Evolutionary conservation across 768 basidiomycete genomes (phyloP).

Genomic region (Auriculariales sp.): DNA sequence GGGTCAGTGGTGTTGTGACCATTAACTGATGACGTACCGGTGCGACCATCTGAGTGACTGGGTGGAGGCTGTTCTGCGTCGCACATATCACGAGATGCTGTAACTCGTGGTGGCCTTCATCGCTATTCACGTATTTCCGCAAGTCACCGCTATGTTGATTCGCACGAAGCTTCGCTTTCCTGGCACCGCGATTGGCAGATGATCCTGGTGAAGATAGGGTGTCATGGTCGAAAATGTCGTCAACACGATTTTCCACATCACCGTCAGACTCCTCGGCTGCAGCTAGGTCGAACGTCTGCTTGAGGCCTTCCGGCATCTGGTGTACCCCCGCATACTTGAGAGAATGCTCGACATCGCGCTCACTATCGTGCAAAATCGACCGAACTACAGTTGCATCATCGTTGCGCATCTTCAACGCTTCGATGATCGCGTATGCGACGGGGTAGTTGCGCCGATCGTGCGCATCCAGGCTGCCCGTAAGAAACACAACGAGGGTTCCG

Average conservation of each 20-base stretch:
- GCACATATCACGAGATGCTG: not conserved
- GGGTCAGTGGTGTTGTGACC: no score
- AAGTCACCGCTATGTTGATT: no score
- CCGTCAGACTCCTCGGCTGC: not conserved
- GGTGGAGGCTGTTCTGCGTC: not conserved
- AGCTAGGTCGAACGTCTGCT: no score
- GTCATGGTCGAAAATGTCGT: not conserved
- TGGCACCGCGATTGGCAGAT: not conserved
- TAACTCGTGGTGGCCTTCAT: not conserved
- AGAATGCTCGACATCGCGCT: not conserved
- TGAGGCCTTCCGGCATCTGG: not conserved
- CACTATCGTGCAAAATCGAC: not conserved
- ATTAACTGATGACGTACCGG: no score
- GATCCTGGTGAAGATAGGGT: not conserved
- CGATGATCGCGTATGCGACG: not conserved
- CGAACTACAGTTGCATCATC: not conserved
- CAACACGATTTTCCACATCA: not conserved
- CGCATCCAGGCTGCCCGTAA: not conserved
- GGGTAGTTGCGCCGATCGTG: not conserved
- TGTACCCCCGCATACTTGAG: not conserved
- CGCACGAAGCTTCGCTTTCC: not conserved
- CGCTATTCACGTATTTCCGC: no score
- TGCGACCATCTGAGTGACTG: not conserved
- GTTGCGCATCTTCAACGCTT: not conserved
- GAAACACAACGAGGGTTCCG: not conserved